Evolutionary conservation across 352 stramenopile genomes (phyloP).

Genomic region (Globisporangium spiculum): DNA sequence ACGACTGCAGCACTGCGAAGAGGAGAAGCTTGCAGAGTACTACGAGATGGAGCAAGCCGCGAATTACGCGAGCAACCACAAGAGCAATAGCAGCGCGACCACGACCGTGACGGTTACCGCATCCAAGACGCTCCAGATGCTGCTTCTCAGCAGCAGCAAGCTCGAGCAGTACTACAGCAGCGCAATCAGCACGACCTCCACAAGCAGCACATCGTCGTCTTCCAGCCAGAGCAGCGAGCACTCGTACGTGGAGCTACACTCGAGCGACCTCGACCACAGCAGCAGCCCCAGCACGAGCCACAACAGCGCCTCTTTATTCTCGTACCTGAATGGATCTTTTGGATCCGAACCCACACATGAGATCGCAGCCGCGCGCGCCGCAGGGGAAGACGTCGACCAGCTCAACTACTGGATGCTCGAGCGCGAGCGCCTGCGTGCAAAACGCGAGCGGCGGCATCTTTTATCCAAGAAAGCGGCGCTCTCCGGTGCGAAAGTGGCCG

Average conservation of each 20-base stretch:
- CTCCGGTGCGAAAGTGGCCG: background rate
- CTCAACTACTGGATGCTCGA: constrained; percentile 81
- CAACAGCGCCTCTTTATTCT: background rate
- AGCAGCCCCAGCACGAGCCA: constrained; percentile 8
- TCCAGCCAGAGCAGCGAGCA: constrained; percentile 1
- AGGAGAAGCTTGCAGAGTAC: constrained; percentile 22
- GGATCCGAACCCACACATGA: constrained; percentile 25
- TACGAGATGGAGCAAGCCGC: constrained; percentile 14
- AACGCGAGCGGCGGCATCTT: constrained; percentile 17
- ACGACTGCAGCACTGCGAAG: constrained; percentile 19
- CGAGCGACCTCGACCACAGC: constrained; percentile 3
- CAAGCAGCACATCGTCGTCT: constrained; percentile 1
- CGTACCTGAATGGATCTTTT: constrained; percentile 16
- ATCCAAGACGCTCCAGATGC: constrained; percentile 16
- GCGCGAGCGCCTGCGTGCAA: constrained; percentile 46
- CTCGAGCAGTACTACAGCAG: constrained; percentile 13
- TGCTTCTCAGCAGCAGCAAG: constrained; percentile 17
- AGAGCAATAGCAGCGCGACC: constrained; percentile 1
- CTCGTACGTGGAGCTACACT: constrained; percentile 3
- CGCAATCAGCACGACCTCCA: constrained; percentile 1
- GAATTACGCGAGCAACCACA: constrained; percentile 4
- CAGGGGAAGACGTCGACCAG: constrained; percentile 23
- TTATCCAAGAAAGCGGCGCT: constrained; percentile 13
- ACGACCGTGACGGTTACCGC: constrained; percentile 28
- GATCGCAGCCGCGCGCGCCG: constrained; percentile 23